Percentiles rank a stretch among this genome's conserved stretches.
Conservation (phyloP, 352 stramenopile genomes). For the Phytophthora ohioensis region DNA sequence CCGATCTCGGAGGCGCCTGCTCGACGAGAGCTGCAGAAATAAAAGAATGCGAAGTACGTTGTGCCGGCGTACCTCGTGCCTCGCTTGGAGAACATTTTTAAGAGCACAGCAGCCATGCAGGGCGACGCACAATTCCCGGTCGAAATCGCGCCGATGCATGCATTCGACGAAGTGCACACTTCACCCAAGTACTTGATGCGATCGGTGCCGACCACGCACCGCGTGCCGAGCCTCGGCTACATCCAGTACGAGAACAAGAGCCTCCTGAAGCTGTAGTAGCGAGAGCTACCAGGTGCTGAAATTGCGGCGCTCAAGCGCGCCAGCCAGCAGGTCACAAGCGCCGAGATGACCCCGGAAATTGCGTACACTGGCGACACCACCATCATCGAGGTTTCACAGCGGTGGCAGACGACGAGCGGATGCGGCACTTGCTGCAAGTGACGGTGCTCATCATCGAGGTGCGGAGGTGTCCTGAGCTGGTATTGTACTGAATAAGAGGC, state of each 20-base stretch:
- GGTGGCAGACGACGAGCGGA: slow-evolving; percentile 20
- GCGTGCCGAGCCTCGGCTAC: no score
- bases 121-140: slow-evolving; percentile 57
- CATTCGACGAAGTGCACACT: slow-evolving; percentile 41
- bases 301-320: slow-evolving; percentile 57
- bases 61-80: slow-evolving; percentile 58
- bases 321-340: slow-evolving; percentile 55
- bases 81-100: slow-evolving; percentile 66
- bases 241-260: slow-evolving; percentile 58
- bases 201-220: slow-evolving; percentile 56
- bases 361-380: slow-evolving; percentile 88
- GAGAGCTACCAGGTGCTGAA: slow-evolving; percentile 44
- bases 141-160: slow-evolving; percentile 55
- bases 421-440: slow-evolving; percentile 63
- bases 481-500: slow-evolving; percentile 19
- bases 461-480: slow-evolving; percentile 2
- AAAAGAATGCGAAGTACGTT: slow-evolving; percentile 76
- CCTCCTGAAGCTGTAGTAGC: slow-evolving; percentile 61
- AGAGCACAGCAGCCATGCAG: slow-evolving; percentile 68
- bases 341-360: slow-evolving; percentile 59
- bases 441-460: slow-evolving; percentile 87
- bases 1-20: slow-evolving; percentile 20
- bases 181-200: slow-evolving; percentile 67
- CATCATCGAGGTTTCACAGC: slow-evolving; percentile 61
- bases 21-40: slow-evolving; percentile 56